Evolutionary conservation across 805 yeast species (phyloP), one percentile per base, ranked within the genome.

Genomic region (Teunomyces cretensis): DNA sequence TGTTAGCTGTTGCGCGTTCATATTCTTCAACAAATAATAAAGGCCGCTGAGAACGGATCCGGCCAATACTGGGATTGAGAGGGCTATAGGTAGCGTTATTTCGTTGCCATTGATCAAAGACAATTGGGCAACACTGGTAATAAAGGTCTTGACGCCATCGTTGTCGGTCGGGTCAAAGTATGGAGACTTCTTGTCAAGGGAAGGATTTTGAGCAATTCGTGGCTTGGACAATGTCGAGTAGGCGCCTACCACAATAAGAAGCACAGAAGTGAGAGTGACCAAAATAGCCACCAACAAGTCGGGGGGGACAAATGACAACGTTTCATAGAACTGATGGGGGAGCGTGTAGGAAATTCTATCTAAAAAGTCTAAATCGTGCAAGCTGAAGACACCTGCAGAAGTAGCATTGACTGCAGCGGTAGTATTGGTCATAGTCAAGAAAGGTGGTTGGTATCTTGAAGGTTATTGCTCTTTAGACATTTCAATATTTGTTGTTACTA

Each of bases 11-110:
- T 60, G 65, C 8, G 49, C 50, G 45, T 68, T 64, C 39, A 68
- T 51, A 31, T 60, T 56, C 43, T 65, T 65, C 39, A 75, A 41
- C 4, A 58, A 56, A 44, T 62, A 67, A 53, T 76, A 71, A 31
- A 79, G 43, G 0, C 67, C 65, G 26, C 62, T 46, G 33, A 81
- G 59, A n/a, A 53, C 55, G 14, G 50, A 42, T 6, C 75, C 74
- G 4, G 78, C 76, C 6, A 70, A 11, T 4, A 80, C 44, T 0
- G 86, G 85, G 56, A 78, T 53, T 3, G 61, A 13, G 4, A 70
- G 32, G 0, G 76, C 82, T 38, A 58, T 65, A 41, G 35, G 42
- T 11, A 49, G 13, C 6, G 52, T 55, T 7, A 55, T 22, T 13
- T 38, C 13, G 6, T 39, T 42, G 17, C 48, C 44, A 11, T 40